phyloP scores from a whole-genome alignment of 805 yeast species.

The Wickerhamomyces chambardii region DNA sequence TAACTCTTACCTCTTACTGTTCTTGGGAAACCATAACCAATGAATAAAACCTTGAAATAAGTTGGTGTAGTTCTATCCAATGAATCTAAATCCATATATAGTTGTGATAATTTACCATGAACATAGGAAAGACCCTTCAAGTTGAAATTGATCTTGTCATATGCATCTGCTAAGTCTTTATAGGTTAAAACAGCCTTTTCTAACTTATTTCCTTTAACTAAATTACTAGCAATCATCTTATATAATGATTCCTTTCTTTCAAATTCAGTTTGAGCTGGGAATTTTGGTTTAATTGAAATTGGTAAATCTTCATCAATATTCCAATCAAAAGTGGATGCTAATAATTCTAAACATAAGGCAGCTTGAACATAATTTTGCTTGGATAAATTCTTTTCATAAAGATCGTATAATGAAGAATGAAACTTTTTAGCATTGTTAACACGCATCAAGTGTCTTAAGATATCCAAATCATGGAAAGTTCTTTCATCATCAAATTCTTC shows the following conservation, averaged over 20 bases:
- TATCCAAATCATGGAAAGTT: conserved; percentile 68
- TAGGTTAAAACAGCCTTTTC: conserved; percentile 77
- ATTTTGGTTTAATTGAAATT: conserved; percentile 50
- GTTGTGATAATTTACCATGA: conserved; percentile 54
- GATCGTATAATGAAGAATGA: conserved; percentile 67
- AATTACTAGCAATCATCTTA: conserved; percentile 62
- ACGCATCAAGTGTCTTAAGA: conserved; percentile 67
- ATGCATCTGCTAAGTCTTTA: conserved; percentile 69
- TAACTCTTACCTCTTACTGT: conserved; percentile 69
- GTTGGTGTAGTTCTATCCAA: conserved; percentile 70
- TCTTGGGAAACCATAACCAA: conserved; percentile 80
- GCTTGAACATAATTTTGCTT: conserved; percentile 71
- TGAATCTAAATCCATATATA: conserved; percentile 59
- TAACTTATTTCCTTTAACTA: conserved; percentile 59
- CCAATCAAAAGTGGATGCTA: conserved; percentile 77
- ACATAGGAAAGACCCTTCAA: conserved; percentile 66
- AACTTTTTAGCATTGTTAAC: conserved; percentile 75
- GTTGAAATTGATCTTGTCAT: conserved; percentile 66
- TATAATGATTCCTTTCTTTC: conserved; percentile 69
- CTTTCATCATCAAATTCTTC: conserved; percentile 84
- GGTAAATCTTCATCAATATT: conserved; percentile 47
- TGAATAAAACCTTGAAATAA: conserved; percentile 69
- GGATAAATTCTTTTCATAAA: conserved; percentile 54
- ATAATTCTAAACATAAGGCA: conserved; percentile 67
- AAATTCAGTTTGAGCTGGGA: conserved; percentile 77